phyloP scores from a whole-genome alignment of 805 yeast genomes.

The Schwanniomyces yamadae region DNA sequence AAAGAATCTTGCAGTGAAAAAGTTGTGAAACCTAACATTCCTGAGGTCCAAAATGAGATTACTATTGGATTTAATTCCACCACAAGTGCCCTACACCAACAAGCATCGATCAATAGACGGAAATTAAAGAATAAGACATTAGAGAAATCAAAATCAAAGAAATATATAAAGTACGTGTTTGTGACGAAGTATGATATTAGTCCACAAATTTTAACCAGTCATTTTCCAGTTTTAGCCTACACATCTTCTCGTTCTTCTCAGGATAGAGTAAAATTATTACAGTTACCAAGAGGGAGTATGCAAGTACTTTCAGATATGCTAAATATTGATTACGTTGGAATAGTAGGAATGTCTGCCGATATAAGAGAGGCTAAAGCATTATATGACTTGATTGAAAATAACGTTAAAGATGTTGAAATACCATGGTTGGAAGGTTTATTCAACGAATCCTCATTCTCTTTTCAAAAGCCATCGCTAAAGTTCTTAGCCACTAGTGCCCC shows the following conservation, averaged over 20 bases:
- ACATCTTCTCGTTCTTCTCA: slow-evolving; percentile 36
- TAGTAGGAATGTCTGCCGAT: slow-evolving; percentile 34
- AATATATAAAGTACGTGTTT: slow-evolving; percentile 44
- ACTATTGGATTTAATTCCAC: slow-evolving; percentile 58
- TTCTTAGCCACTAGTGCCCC: slow-evolving; percentile 50
- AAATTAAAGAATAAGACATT: slow-evolving; percentile 4
- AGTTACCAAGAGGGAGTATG: slow-evolving; percentile 51
- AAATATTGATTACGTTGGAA: slow-evolving; percentile 25
- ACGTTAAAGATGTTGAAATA: slow-evolving; percentile 38
- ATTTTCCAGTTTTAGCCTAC: slow-evolving; percentile 55
- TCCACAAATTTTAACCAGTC: slow-evolving; percentile 51
- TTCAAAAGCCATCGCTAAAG: slow-evolving; percentile 38
- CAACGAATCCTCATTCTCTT: slow-evolving; percentile 14
- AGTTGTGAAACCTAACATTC: slow-evolving; percentile 17
- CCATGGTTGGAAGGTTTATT: slow-evolving; percentile 46
- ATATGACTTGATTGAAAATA: slow-evolving; percentile 23
- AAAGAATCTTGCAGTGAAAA: slow-evolving; percentile 6
- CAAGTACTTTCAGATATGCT: slow-evolving; percentile 28
- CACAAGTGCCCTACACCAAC: slow-evolving; percentile 45
- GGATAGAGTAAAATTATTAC: slow-evolving; percentile 52
- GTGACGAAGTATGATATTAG: slow-evolving; percentile 59
- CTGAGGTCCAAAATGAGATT: slow-evolving; percentile 22
- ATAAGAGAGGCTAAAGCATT: slow-evolving; percentile 27
- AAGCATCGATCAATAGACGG: slow-evolving; percentile 27
- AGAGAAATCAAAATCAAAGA: neutral